Evolutionary conservation across 2,329 filamentous ascomycete genomes (phyloP).

Genomic region (Ramichloridium luteum): DNA sequence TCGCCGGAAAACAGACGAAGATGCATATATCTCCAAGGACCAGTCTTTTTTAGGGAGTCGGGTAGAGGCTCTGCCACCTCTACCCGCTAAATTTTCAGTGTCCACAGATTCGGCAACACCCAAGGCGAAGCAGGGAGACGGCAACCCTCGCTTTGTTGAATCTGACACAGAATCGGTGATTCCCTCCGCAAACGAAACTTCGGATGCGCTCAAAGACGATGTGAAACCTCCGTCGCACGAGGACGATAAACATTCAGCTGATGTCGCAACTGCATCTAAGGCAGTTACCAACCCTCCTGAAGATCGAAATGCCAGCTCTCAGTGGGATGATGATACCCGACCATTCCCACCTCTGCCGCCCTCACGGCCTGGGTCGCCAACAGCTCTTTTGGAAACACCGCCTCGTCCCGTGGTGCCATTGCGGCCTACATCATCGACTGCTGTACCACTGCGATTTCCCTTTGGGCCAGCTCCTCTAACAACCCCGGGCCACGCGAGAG

Average conservation of each 20-base stretch:
- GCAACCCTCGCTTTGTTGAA: conserved; percentile 22
- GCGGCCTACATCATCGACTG: conserved; percentile 21
- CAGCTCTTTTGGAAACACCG: neutral
- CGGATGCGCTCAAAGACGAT: neutral
- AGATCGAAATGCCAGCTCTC: neutral
- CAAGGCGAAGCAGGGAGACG: conserved; percentile 20
- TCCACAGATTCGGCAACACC: conserved; percentile 18
- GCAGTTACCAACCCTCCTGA: neutral
- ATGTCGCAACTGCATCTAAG: neutral
- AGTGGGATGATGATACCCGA: conserved; percentile 3
- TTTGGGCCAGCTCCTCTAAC: conserved; percentile 21
- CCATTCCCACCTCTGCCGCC: conserved; percentile 3
- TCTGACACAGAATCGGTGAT: conserved; percentile 16
- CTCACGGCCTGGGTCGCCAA: conserved; percentile 8
- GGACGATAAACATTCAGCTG: neutral
- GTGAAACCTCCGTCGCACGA: no score
- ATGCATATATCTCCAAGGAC: conserved; percentile 18
- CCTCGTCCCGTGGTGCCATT: conserved; percentile 1
- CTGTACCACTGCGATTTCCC: conserved; percentile 25
- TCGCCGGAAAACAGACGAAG: conserved; percentile 15
- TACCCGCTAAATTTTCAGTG: conserved; percentile 24
- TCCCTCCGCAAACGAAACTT: neutral
- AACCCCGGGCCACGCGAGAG: conserved; percentile 12
- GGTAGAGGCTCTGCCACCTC: conserved; percentile 47
- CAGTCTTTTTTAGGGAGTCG: conserved; percentile 53